Conservation (phyloP, 345 rosid species). For the Corchorus capsularis region DNA sequence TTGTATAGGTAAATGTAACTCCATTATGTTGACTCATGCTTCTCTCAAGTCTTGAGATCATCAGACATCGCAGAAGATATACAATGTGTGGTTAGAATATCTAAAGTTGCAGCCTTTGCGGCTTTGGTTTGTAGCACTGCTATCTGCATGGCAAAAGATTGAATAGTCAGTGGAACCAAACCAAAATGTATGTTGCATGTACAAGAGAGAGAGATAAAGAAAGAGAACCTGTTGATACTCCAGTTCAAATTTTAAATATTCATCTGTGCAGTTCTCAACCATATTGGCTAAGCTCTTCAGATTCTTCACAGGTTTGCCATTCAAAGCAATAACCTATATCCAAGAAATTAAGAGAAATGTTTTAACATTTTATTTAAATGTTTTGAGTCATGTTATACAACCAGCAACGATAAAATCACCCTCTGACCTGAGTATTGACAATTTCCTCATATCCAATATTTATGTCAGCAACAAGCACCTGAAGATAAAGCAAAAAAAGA, state of each 20-base stretch:
- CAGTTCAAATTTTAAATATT: constrained; percentile 75
- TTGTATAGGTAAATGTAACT: not conserved
- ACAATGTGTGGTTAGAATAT: constrained; percentile 80
- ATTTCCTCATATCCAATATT: constrained; percentile 95
- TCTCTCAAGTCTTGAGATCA: constrained; percentile 66
- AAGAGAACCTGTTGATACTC: constrained; percentile 80
- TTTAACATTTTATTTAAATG: constrained; percentile 11
- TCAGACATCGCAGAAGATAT: constrained; percentile 88
- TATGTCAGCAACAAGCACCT: constrained; percentile 95
- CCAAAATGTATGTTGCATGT: too few relatives aligned
- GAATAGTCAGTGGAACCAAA: not conserved
- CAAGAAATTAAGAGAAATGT: constrained; percentile 15
- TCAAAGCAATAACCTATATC: constrained; percentile 76
- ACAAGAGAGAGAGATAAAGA: constrained; percentile 4
- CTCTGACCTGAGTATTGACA: constrained; percentile 83
- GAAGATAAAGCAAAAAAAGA: constrained; percentile 13
- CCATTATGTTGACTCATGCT: not conserved
- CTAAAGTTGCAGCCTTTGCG: constrained; percentile 78
- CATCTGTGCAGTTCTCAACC: constrained; percentile 85
- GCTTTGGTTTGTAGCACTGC: constrained; percentile 66
- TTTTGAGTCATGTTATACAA: constrained; percentile 6
- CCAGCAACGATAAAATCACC: not conserved
- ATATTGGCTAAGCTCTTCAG: constrained; percentile 74
- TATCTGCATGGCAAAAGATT: constrained; percentile 42
- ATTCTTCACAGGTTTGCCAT: constrained; percentile 82